Evolutionary conservation across 1,284 basidiomycete genomes (phyloP).

Genomic region (Malassezia slooffiae): DNA sequence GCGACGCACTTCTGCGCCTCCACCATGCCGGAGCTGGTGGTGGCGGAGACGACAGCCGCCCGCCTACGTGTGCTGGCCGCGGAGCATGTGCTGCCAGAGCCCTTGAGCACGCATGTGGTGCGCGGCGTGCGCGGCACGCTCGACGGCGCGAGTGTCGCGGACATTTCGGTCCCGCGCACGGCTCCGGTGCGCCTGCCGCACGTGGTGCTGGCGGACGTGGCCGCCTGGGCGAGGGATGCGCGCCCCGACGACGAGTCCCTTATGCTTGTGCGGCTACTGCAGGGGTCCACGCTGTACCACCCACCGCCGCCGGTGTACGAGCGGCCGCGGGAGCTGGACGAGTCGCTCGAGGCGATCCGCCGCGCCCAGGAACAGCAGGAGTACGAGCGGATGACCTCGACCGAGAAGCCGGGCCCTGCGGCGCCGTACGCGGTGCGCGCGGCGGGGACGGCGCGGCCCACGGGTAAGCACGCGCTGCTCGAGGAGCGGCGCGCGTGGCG

Average conservation of each 20-base stretch:
- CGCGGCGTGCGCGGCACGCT: too few relatives aligned
- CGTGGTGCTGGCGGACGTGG: conserved; percentile 1
- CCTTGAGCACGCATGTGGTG: neutral
- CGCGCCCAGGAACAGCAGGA: conserved; percentile 13
- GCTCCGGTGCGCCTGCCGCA: conserved; percentile 3
- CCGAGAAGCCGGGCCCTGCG: neutral
- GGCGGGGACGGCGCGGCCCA: neutral
- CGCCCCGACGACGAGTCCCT: neutral
- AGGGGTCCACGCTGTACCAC: conserved; percentile 1
- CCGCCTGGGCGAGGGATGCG: conserved; percentile 4
- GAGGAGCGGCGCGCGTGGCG: conserved; percentile 16
- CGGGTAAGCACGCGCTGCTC: conserved; percentile 1
- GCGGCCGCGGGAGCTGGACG: conserved; percentile 17
- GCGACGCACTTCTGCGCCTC: too few relatives aligned
- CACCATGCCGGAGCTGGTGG: conserved; percentile 3
- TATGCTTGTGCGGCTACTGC: neutral
- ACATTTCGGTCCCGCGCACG: neutral
- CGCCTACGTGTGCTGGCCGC: neutral
- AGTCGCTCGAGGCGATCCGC: conserved; percentile 12
- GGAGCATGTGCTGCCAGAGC: conserved; percentile 1
- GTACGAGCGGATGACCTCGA: conserved; percentile 12
- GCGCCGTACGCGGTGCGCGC: neutral
- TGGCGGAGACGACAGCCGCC: conserved; percentile 1
- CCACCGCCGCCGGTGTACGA: conserved; percentile 2
- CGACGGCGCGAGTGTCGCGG: neutral